Percentiles rank a stretch among this genome's conserved stretches.
These are phyloP conservation scores for Syzygium syzygioides DNA, from an alignment of 441 rosid species.

Conservation along the genomic window DNA sequence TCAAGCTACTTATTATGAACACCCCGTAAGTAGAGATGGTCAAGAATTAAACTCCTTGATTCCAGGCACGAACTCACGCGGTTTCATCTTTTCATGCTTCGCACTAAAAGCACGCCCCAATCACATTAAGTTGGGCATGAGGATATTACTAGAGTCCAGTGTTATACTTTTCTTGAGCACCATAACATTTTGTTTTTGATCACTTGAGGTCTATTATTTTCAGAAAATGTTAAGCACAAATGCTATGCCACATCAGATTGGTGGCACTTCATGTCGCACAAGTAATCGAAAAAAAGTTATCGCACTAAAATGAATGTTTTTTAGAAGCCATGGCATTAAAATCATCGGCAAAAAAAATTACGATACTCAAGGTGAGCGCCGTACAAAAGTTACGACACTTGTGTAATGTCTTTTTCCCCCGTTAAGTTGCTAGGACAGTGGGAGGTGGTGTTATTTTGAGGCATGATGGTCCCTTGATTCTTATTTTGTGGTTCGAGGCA, in stretches of 20 bases:
- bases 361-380: fast-evolving
- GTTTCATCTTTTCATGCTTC: background rate
- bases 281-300: too few relatives aligned
- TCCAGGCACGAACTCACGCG: background rate
- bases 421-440: background rate
- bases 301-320: background rate
- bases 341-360: background rate
- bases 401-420: background rate
- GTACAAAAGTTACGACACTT: background rate
- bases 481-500: background rate
- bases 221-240: too few relatives aligned
- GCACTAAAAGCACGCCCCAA: background rate
- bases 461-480: background rate
- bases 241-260: too few relatives aligned
- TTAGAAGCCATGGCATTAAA: background rate
- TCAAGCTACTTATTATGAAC: background rate
- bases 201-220: too few relatives aligned
- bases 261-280: too few relatives aligned
- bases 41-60: background rate
- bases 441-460: background rate
- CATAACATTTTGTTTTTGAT: fast-evolving
- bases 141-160: background rate
- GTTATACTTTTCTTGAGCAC: background rate
- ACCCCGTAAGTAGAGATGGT: background rate
- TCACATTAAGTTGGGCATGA: background rate